Base-by-base conservation (phyloP, 78 protist genomes). In the Speleostelium caveatum region DNA sequence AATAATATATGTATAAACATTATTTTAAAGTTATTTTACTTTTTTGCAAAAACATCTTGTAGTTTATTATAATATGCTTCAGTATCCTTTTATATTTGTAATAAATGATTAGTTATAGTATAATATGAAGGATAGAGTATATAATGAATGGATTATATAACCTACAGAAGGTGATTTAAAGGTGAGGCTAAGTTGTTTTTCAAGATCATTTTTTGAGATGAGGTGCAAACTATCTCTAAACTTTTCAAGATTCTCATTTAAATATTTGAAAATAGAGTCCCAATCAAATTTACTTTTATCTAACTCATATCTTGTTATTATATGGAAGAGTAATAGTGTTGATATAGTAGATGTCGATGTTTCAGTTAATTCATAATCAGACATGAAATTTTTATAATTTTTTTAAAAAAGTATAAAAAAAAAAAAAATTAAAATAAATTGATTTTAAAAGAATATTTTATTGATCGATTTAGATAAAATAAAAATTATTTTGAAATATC, bases 31-130 rank as follows among this genome's bases (percentile, higher is more conserved):
- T n/a, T 67, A 39, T 32, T 32, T 19, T 51, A 32, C 65, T 80
- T 65, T 41, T 67, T 69, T 28, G 67, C 6, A 55, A 41, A 69
- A 2, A 58, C n/a, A 14, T 73, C 33, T 59, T 69, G 38, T 17
- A 80, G 17, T 69, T 24, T 80, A 69, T 67, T 30, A 69, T 59
- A 80, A 59, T 68, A 80, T 56, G 7, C 7, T 67, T 80, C 41
- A 41, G 68, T 55, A 42, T 67, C 75, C 88, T 79, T n/a, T 45
- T 17, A 33, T 53, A 56, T 12, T n/a, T 32, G 17, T 42, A 39
- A 1, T 14, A n/a, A 38, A 35, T 19, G 12, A 63, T 30, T 63
- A 10, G 14, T 33, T 21, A 8, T 62, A n/a, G 33, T 35, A 42
- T 10, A 28, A 42, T 16, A 59, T 6, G 41, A 7, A 62, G 1